These are phyloP conservation scores for Grosmannia clavigera DNA, from an alignment of 2,329 filamentous ascomycete species.

Conservation along the genomic window DNA sequence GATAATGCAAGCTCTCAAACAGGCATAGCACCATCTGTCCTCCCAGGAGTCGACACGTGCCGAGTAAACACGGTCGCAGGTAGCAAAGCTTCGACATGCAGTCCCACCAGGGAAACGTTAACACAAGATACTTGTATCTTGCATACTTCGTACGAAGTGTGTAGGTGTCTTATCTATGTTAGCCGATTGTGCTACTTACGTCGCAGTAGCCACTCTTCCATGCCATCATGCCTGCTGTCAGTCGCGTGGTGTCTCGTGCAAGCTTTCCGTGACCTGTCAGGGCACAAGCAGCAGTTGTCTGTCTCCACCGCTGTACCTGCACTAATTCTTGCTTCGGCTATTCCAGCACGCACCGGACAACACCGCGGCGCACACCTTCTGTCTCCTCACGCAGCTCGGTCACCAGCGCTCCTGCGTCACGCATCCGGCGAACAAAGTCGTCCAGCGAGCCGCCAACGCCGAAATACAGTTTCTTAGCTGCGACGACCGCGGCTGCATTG, in stretches of 20 bases:
- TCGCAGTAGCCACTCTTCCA: too few species aligned
- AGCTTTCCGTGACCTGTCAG: background rate
- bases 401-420: conserved; percentile 34
- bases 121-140: too few species aligned
- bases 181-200: too few species aligned
- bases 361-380: conserved; percentile 48
- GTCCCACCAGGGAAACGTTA: too few species aligned
- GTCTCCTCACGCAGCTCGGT: conserved; percentile 43
- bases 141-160: too few species aligned
- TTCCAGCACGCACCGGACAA: conserved; percentile 37
- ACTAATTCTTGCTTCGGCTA: background rate
- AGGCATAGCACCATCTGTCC: too few species aligned
- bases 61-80: too few species aligned
- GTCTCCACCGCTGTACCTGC: background rate
- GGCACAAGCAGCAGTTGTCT: too few species aligned
- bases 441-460: conserved; percentile 73
- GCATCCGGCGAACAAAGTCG: conserved; percentile 50
- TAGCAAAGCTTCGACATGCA: too few species aligned
- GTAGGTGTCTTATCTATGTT: too few species aligned
- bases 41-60: too few species aligned
- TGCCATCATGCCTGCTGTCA: background rate
- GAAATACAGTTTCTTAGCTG: conserved; percentile 72
- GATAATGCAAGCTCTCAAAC: too few species aligned
- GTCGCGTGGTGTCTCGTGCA: background rate
- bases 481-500: conserved; percentile 50